A percentile compares a stretch with the other conserved stretches of the same genome.
phyloP scores from a whole-genome alignment of 73 alveolate genomes.

The Tetrahymena malaccensis region DNA sequence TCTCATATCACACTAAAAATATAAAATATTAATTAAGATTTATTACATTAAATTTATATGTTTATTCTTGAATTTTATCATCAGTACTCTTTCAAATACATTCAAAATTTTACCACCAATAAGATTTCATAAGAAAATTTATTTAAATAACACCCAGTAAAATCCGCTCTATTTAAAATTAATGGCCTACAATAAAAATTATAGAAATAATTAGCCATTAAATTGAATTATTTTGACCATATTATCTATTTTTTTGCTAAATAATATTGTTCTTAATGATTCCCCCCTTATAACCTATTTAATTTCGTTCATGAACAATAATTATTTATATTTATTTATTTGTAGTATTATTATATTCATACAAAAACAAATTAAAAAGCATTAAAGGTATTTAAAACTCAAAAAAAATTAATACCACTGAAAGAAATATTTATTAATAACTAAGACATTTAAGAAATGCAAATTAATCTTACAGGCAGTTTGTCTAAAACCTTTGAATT shows the following conservation, averaged over 20 bases:
- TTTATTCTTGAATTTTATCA: neutral
- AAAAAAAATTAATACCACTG: too few relatives aligned
- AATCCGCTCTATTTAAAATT: neutral
- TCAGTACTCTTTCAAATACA: neutral
- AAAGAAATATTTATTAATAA: too few relatives aligned
- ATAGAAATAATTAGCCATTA: too few relatives aligned
- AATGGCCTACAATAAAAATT: neutral
- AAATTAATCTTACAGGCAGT: neutral
- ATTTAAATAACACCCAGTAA: neutral
- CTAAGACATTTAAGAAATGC: neutral
- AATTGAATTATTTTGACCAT: too few relatives aligned
- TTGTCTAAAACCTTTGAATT: too few relatives aligned
- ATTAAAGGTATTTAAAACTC: neutral
- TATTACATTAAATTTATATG: too few relatives aligned
- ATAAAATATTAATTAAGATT: too few relatives aligned
- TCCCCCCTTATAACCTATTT: neutral
- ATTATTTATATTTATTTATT: too few relatives aligned
- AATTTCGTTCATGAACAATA: neutral
- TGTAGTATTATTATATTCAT: neutral
- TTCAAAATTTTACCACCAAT: neutral
- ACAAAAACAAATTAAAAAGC: too few relatives aligned
- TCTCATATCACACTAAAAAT: too few relatives aligned
- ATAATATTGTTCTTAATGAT: neutral
- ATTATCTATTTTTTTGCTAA: neutral
- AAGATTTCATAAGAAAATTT: neutral